Evolutionary conservation across 257 asterid species (phyloP), one percentile per base, ranked within the genome.

Genomic region (Paraleonurus japonicus): DNA sequence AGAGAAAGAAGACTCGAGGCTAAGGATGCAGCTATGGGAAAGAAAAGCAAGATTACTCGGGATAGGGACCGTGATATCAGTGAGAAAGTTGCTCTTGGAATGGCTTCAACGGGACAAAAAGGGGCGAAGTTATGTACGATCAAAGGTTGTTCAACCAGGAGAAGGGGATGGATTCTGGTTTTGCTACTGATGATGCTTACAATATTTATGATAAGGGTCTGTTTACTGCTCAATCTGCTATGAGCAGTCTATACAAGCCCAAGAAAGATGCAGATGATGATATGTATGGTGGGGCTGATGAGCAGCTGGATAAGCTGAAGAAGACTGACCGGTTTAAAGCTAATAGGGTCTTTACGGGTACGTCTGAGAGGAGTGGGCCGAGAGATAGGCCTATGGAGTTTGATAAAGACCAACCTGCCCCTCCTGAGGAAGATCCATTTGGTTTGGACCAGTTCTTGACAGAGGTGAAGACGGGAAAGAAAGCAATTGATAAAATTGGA

Each of bases 1-100:
- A 90, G 95, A 68, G 99, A 94, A 75, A 83, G 92, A 67, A 88
- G 96, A 54, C 72, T 91, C 73, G 99, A 94, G 86, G 95, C 98
- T 0, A 90, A 88, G 76, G 97, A 90, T 82, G 96, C 94, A 65
- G 89, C 94, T 16, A 81, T 85, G 88, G 95, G 98, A 22, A 92
- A 92, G 84, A 90, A 82, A 82, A 90, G 97, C 73, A 92, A 92
- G 80, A 90, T 87, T 50, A 90, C 96, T 7, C 78, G 95, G 59
- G 98, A 90, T 60, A 87, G 98, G 71, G 97, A 92, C 71, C 92
- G 97, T 72, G 95, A 92, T 70, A 65, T 90, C 39, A 92, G 96
- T 47, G 97, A 92, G 79, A 90, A 90, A 82, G 90, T 88, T 61
- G 95, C 96, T 33, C 95, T 90, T 50, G 97, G 97, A 23, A 87